Evolutionary conservation across 2,329 filamentous ascomycete genomes (phyloP).

Genomic region (Xylariaceae sp.): DNA sequence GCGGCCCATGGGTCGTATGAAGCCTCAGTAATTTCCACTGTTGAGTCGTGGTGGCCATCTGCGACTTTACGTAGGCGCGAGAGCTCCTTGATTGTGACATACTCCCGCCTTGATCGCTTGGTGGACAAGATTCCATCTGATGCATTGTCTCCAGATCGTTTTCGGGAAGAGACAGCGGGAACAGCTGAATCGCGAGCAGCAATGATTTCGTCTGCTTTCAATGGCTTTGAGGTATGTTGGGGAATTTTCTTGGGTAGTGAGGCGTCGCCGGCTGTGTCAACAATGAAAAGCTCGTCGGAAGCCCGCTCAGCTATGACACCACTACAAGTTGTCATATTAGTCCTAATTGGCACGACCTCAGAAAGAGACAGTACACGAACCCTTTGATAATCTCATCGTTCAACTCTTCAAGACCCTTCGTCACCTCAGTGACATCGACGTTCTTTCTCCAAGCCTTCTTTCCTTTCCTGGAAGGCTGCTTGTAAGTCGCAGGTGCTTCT

Average conservation of each 20-base stretch:
- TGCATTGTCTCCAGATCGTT: constrained; percentile 73
- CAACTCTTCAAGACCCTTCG: constrained; percentile 80
- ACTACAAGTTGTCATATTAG: constrained; percentile 52
- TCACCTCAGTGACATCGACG: constrained; percentile 87
- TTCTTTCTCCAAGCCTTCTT: constrained; percentile 99
- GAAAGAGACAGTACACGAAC: constrained; percentile 52
- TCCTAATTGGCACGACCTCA: background rate
- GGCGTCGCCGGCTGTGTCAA: constrained; percentile 77
- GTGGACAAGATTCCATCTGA: constrained; percentile 74
- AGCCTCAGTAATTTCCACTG: constrained; percentile 63
- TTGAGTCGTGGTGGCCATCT: constrained; percentile 68
- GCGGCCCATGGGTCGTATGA: constrained; percentile 81
- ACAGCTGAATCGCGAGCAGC: constrained; percentile 77
- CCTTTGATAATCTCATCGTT: constrained; percentile 92
- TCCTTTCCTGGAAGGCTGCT: constrained; percentile 91
- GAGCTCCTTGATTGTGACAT: constrained; percentile 85
- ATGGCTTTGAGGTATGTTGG: constrained; percentile 72
- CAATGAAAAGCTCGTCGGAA: constrained; percentile 81
- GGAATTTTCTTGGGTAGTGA: constrained; percentile 68
- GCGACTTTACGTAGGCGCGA: constrained; percentile 78
- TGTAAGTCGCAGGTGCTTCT: constrained; percentile 77
- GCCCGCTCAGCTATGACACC: constrained; percentile 84
- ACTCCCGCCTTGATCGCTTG: constrained; percentile 79
- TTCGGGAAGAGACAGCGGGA: constrained; percentile 77
- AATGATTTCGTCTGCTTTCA: constrained; percentile 93